Conservation (phyloP, 495 filamentous ascomycete genomes). For the Aspergillus funiculosus region DNA sequence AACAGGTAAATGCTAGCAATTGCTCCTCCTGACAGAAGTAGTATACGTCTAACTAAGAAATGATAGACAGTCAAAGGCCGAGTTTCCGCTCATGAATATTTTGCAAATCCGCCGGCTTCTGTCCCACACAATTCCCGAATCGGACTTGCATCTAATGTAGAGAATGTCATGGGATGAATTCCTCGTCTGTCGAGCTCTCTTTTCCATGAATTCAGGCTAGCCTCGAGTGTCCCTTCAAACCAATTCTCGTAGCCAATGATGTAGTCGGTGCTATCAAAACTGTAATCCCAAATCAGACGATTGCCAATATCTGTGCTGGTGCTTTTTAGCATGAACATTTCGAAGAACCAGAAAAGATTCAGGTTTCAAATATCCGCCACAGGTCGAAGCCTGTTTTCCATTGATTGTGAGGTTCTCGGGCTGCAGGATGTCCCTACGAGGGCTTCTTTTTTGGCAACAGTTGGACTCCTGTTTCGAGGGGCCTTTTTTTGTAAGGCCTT, state of each 20-base stretch:
- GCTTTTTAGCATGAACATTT: not conserved
- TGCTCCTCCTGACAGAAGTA: too few relatives aligned
- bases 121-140: conserved; percentile 53
- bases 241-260: conserved; percentile 72
- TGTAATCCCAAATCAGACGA: conserved; percentile 65
- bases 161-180: conserved; percentile 80
- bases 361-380: conserved; percentile 10
- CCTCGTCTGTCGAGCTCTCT: conserved; percentile 71
- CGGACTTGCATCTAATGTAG: conserved; percentile 56
- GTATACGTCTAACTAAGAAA: conserved; percentile 26
- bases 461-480: not conserved
- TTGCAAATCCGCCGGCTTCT: conserved; percentile 48
- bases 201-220: conserved; percentile 61
- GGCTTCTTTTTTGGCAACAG: not conserved
- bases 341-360: not conserved
- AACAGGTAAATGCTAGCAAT: too few relatives aligned
- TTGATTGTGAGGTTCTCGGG: not conserved
- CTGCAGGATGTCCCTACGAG: not conserved
- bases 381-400: conserved; percentile 15
- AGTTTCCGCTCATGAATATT: conserved; percentile 55
- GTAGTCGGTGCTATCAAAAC: conserved; percentile 56
- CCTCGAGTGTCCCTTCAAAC: conserved; percentile 61
- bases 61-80: conserved; percentile 32
- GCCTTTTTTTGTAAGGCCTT: not conserved
- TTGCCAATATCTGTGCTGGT: conserved; percentile 55